phyloP scores from a whole-genome alignment of 768 basidiomycete species.

The Sistotremastrum niveocremeum region DNA sequence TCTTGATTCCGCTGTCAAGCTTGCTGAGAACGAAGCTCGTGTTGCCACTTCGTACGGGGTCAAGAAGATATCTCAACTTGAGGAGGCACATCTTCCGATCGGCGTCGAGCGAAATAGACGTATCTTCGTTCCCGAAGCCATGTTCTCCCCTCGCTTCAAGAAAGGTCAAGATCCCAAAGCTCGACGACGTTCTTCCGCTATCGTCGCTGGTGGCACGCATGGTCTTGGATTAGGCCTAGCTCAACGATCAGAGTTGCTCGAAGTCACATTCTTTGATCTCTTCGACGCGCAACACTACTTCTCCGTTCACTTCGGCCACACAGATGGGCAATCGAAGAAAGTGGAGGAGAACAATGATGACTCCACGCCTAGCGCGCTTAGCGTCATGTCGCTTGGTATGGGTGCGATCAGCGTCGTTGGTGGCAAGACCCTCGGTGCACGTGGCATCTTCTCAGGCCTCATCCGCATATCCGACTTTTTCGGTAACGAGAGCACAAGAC shows the following conservation, averaged over 20 bases:
- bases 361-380: conserved; percentile 46
- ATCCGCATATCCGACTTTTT: conserved; percentile 67
- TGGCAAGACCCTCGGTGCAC: conserved; percentile 64
- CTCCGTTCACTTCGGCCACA: conserved; percentile 45
- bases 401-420: conserved; percentile 87
- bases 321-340: conserved; percentile 21
- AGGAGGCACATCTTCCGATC: conserved; percentile 62
- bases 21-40: conserved; percentile 78
- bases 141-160: conserved; percentile 58
- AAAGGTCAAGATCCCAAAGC: conserved; percentile 3
- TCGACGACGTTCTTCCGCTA: conserved; percentile 19
- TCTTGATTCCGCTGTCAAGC: conserved; percentile 63
- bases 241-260: conserved; percentile 60
- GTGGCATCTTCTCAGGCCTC: conserved; percentile 64
- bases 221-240: conserved; percentile 78
- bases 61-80: conserved; percentile 49
- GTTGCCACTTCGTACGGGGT: conserved; percentile 52
- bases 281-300: conserved; percentile 80
- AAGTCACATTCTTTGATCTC: conserved; percentile 71
- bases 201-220: conserved; percentile 65
- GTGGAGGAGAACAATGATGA: conserved; percentile 23
- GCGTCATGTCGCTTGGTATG: conserved; percentile 61
- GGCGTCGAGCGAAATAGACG: conserved; percentile 71
- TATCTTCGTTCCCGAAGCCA: conserved; percentile 93
- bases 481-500: conserved; percentile 64